Evolutionary conservation across 2,329 filamentous ascomycete genomes (phyloP), one percentile per base, ranked within the genome.

Genomic region (Diaporthe batatas): DNA sequence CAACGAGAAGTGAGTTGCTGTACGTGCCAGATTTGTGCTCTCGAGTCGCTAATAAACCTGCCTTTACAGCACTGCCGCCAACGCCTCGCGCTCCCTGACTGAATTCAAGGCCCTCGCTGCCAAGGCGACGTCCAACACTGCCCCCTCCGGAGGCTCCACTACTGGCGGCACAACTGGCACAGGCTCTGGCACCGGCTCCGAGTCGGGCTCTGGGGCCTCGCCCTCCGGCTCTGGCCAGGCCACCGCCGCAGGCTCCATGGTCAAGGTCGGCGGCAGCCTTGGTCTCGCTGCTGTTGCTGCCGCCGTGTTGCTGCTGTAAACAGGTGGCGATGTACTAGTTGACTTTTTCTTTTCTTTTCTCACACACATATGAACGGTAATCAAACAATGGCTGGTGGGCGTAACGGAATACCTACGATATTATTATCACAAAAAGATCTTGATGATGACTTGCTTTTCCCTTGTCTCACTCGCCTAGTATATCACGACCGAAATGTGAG

Each of bases 1-100:
- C 80, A 95, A 95, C 82, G 90, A 90, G 83, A 86, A 92, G 91
- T 93, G 83, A 83, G 91, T 83, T 1, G 14, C 10, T 39, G 14
- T 12, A 8, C 14, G 2, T 25, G 32, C 32, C n/a, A 49, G 0
- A 49, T 1, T 5, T 42, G 1, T 16, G 12, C 12, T 6, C 12
- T 42, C 1, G 6, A 39, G 44, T 10, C 32, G 16, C n/a, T 70
- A 34, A 36, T 51, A 18, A 3, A 16, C 4, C 8, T 29, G 34
- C 29, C 5, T 11, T 21, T 16, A 51, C 57, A 86, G 84, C 81
- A 85, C 86, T 42, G 76, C 82, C 32, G 84, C 85, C 78, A 91
- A 91, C 81, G 74, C 86, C 4, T 79, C 85, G 51, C 86, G 87
- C 75, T 87, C 87, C 44, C 83, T 92, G 18, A 78, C 81, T 3